phyloP scores from a whole-genome alignment of 768 basidiomycete species.

The Phylloporus scabripes region DNA sequence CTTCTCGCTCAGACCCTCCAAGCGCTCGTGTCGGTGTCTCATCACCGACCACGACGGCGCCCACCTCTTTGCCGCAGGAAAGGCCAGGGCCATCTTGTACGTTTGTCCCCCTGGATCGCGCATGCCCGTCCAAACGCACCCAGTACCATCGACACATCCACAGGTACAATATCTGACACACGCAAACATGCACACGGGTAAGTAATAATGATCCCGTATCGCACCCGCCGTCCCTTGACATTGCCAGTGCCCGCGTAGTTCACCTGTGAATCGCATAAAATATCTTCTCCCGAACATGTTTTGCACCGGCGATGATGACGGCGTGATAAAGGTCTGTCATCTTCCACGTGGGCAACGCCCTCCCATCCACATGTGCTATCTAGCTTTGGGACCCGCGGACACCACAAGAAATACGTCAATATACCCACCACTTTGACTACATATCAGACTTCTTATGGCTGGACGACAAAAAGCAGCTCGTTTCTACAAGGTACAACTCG shows the following conservation, averaged over 20 bases:
- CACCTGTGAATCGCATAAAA: conserved; percentile 83
- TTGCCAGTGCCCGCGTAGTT: conserved; percentile 43
- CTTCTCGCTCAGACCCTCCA: conserved; percentile 70
- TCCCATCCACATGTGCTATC: background rate
- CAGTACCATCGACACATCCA: conserved; percentile 64
- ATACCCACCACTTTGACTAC: conserved; percentile 90
- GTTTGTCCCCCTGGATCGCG: conserved; percentile 27
- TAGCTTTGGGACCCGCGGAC: conserved; percentile 90
- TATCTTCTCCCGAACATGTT: conserved; percentile 64
- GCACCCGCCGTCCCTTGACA: conserved; percentile 23
- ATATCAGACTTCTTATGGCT: conserved; percentile 90
- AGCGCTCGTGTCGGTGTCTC: conserved; percentile 77
- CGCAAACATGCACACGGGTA: conserved; percentile 61
- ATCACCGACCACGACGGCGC: conserved; percentile 62
- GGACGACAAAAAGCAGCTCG: conserved; percentile 74
- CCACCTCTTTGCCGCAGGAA: conserved; percentile 73
- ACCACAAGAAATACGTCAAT: conserved; percentile 55
- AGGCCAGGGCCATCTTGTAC: conserved; percentile 73
- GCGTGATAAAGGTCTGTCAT: conserved; percentile 74
- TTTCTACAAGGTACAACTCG: conserved; percentile 71
- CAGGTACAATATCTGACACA: conserved; percentile 47
- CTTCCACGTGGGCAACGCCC: background rate
- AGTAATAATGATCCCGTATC: conserved; percentile 29
- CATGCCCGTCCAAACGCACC: conserved; percentile 11
- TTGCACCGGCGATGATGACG: conserved; percentile 90